A percentile compares a stretch with the other conserved stretches of the same genome.
phyloP scores from a whole-genome alignment of 345 rosid genomes.

The Garcia nutans region DNA sequence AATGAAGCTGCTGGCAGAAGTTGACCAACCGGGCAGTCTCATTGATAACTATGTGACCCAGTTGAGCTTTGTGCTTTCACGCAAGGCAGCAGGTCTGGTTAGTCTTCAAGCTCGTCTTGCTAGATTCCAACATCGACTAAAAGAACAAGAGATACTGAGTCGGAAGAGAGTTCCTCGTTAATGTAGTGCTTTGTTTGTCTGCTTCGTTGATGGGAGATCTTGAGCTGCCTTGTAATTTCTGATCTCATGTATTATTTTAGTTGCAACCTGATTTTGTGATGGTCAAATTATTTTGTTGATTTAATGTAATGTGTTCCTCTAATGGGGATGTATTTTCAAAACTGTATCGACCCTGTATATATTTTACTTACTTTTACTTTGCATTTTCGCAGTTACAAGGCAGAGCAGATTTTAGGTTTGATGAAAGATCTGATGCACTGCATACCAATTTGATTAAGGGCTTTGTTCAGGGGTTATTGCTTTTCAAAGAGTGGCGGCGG shows the following conservation, averaged over 20 bases:
- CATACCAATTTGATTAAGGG: not conserved
- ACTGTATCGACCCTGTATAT: not conserved
- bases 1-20: slow-evolving; percentile 92
- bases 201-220: slow-evolving; percentile 10
- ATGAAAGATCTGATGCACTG: slow-evolving; percentile 6
- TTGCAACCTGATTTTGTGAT: not conserved
- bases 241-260: not conserved
- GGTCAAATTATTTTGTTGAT: not conserved
- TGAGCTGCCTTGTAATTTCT: slow-evolving; percentile 26
- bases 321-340: not conserved
- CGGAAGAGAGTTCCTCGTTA: slow-evolving; percentile 80
- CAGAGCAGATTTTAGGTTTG: not conserved
- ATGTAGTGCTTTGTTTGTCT: slow-evolving; percentile 4
- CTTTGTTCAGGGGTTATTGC: not conserved
- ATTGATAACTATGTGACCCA: slow-evolving; percentile 91
- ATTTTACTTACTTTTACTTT: not conserved
- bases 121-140: slow-evolving; percentile 91
- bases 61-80: slow-evolving; percentile 85
- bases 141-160: slow-evolving; percentile 89
- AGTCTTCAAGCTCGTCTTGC: slow-evolving; percentile 93
- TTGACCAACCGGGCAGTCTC: slow-evolving; percentile 93
- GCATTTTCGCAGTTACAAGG: slow-evolving; percentile 17
- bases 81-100: slow-evolving; percentile 79
- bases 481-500: not conserved
- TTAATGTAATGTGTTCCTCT: not conserved